phyloP scores from a whole-genome alignment of 208 protist species.

The Endotrypanum monterogeii region DNA sequence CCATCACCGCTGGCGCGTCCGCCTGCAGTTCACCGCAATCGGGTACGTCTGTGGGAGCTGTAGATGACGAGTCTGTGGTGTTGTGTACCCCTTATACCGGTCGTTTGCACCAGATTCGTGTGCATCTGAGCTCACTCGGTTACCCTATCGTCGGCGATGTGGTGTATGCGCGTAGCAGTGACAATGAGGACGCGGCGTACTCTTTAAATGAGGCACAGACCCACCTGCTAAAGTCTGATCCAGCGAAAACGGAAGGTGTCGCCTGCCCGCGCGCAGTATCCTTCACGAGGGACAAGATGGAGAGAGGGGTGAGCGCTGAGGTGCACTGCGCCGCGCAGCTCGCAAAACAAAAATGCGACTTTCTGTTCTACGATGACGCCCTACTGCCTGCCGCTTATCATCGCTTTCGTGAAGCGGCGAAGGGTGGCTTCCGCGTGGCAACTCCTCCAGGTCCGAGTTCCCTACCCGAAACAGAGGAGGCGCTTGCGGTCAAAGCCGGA shows the following conservation, averaged over 20 bases:
- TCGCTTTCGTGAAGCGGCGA: neutral
- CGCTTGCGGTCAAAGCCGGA: neutral
- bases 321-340: neutral
- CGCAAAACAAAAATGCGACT: neutral
- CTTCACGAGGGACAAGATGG: neutral
- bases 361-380: constrained; percentile 23
- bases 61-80: constrained; percentile 40
- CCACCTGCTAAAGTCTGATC: too few relatives aligned
- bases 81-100: constrained; percentile 90
- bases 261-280: neutral
- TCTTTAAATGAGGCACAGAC: neutral
- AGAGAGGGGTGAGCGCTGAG: neutral
- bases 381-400: constrained; percentile 27
- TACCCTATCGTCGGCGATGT: constrained; percentile 88
- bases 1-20: neutral
- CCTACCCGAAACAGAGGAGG: neutral
- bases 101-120: constrained; percentile 91
- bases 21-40: neutral
- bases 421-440: too few relatives aligned
- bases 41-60: neutral
- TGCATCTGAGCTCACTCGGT: constrained; percentile 76
- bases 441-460: neutral
- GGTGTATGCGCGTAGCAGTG: constrained; percentile 7
- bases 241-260: neutral
- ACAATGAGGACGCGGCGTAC: neutral